A percentile compares a stretch with the other conserved stretches of the same genome.
Evolutionary conservation across 2,329 filamentous ascomycete genomes (phyloP).

Genomic region (Fusarium sp.): DNA sequence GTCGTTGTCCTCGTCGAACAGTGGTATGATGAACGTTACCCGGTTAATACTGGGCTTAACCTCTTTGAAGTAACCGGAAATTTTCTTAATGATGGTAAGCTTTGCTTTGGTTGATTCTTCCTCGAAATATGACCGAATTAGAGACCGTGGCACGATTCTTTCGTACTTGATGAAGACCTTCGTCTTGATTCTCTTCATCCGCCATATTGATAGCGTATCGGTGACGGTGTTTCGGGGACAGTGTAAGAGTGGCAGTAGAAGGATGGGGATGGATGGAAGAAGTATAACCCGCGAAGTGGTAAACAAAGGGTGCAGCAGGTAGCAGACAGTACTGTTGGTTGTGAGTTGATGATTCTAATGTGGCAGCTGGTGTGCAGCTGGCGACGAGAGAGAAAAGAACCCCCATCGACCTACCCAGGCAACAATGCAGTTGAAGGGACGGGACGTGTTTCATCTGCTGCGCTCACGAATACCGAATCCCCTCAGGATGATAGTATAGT

Average conservation of each 20-base stretch:
- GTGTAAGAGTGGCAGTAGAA: not conserved
- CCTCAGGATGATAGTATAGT: no score
- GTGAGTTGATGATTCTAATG: no score
- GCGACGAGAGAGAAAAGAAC: no score
- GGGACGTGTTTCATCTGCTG: no score
- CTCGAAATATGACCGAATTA: not conserved
- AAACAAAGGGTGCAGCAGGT: no score
- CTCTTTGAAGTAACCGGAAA: not conserved
- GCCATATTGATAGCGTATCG: not conserved
- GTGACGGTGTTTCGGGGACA: not conserved
- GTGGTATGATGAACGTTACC: not conserved
- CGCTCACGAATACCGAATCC: no score
- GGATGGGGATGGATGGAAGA: not conserved
- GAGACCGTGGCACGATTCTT: not conserved
- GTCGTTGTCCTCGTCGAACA: not conserved
- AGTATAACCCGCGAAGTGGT: not conserved
- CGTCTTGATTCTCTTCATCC: not conserved
- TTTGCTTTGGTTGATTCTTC: not conserved
- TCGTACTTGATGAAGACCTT: not conserved
- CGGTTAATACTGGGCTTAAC: not conserved
- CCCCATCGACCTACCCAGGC: no score
- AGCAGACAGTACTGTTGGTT: no score
- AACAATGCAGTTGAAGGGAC: no score
- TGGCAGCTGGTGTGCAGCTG: no score
- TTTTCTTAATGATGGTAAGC: not conserved